These are phyloP conservation scores for Claviceps purpurea DNA, from an alignment of 2,329 filamentous ascomycete species.

Conservation along the genomic window DNA sequence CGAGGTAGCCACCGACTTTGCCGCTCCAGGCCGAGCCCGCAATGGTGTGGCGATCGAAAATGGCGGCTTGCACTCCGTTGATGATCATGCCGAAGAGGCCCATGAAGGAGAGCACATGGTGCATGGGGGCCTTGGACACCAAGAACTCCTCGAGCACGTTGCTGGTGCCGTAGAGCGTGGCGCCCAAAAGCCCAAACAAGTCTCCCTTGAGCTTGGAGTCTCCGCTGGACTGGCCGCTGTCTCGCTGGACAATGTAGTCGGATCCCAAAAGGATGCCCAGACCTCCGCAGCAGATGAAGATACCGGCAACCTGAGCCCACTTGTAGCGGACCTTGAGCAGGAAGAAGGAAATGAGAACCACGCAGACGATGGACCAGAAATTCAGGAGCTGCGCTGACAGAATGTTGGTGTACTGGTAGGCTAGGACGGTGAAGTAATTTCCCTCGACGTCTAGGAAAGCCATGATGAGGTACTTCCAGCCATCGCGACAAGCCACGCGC, in stretches of 20 bases:
- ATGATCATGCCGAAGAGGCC: slow-evolving; percentile 80
- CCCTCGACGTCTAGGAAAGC: slow-evolving; percentile 90
- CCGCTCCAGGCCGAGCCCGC: slow-evolving; percentile 8
- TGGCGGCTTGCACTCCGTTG: slow-evolving; percentile 80
- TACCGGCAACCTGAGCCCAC: slow-evolving; percentile 70
- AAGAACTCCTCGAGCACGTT: slow-evolving; percentile 95
- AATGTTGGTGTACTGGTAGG: slow-evolving; percentile 85
- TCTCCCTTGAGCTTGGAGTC: slow-evolving; percentile 72
- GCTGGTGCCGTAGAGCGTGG: slow-evolving; percentile 78
- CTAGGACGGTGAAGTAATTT: slow-evolving; percentile 95
- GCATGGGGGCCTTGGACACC: slow-evolving; percentile 72
- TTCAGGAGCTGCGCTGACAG: slow-evolving; percentile 91
- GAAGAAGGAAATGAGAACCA: slow-evolving; percentile 71
- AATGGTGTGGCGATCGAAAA: slow-evolving; percentile 59
- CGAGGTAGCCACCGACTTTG: slow-evolving; percentile 60
- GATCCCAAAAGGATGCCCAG: slow-evolving; percentile 77
- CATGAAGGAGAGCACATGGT: slow-evolving; percentile 87
- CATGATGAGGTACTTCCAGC: slow-evolving; percentile 90
- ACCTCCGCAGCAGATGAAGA: slow-evolving; percentile 80
- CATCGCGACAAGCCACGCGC: slow-evolving; percentile 50
- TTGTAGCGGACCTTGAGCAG: slow-evolving; percentile 85
- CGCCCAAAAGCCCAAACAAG: slow-evolving; percentile 77
- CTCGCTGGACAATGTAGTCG: slow-evolving; percentile 63
- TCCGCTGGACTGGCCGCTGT: slow-evolving; percentile 52
- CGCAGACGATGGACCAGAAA: slow-evolving; percentile 95